Evolutionary conservation across 768 basidiomycete genomes (phyloP), one percentile per base, ranked within the genome.

Genomic region (Podaxis pistillaris): DNA sequence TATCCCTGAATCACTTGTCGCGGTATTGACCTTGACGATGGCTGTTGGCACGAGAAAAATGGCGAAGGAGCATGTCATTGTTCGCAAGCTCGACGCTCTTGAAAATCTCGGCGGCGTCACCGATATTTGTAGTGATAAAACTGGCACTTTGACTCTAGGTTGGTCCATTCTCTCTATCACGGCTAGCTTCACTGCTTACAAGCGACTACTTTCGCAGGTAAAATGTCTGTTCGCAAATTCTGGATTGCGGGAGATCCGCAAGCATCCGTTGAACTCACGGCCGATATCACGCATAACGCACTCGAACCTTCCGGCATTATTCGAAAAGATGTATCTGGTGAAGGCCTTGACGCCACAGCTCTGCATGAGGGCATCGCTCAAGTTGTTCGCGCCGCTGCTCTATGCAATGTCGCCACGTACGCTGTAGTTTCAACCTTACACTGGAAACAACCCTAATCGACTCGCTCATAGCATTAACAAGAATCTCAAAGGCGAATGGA

Each of bases 101-200:
- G 86, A 88, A 68, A 85, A 81, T 56, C 69, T 89, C 41, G 84
- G 86, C 12, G 83, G 80, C 8, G 85, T 88, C 7, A 76, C 75
- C 4, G 75, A 79, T 67, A 75, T 80, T 41, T 88, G 86, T 69
- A 85, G 84, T 24, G 87, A 89, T 70, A 88, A 88, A 71, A 89
- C 87, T 0, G 87, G 87, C 28, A 89, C 87, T 15, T 69, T 85
- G 33, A 84, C 83, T 1, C 71, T 78, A 1, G 74, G 74, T 72
- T 28, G 51, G 67, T 63, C 50, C 2, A 3, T 8, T 50, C 24
- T 8, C 47, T 52, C 33, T 11, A 13, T 51, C 12, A 41, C 36
- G 33, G 15, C 24, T 50, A 5, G 9, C 15, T 2, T 3, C 24
- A 19, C 47, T 63, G 30, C 30, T 30, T 8, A 30, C 7, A 30